Conservation (phyloP, 139 green algal species). For the Spirogloea muscicola region DNA sequence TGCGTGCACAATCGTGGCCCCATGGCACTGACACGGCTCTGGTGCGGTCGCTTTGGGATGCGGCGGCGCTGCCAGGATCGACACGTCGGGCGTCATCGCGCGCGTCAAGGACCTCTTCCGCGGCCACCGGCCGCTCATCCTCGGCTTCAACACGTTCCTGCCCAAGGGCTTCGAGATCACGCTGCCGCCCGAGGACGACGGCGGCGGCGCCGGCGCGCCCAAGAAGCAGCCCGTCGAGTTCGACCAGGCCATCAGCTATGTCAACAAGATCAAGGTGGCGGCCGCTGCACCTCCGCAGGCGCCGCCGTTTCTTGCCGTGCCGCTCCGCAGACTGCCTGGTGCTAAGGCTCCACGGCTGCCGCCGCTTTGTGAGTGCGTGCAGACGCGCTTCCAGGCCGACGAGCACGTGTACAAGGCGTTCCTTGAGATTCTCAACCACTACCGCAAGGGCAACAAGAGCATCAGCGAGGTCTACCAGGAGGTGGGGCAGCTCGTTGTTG, state of each 20-base stretch:
- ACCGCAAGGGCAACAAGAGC: constrained; percentile 94
- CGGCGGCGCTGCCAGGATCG: too few species aligned
- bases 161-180: constrained; percentile 63
- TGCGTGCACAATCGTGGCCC: too few species aligned
- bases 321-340: neutral
- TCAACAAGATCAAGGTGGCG: constrained; percentile 97
- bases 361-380: too few species aligned
- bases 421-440: constrained; percentile 99
- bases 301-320: neutral
- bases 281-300: too few species aligned
- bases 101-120: constrained; percentile 93
- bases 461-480: constrained; percentile 96
- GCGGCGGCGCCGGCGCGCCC: neutral
- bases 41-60: too few species aligned
- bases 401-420: constrained; percentile 99
- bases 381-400: constrained; percentile 82
- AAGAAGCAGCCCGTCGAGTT: constrained; percentile 83
- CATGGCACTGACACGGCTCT: too few species aligned
- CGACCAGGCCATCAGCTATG: constrained; percentile 98
- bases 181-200: neutral
- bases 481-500: too few species aligned
- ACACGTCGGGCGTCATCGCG: constrained; percentile 91
- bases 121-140: constrained; percentile 89
- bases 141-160: constrained; percentile 99
- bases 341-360: neutral